phyloP scores from a whole-genome alignment of 805 yeast genomes.

The Wickerhamomyces tratensis region DNA sequence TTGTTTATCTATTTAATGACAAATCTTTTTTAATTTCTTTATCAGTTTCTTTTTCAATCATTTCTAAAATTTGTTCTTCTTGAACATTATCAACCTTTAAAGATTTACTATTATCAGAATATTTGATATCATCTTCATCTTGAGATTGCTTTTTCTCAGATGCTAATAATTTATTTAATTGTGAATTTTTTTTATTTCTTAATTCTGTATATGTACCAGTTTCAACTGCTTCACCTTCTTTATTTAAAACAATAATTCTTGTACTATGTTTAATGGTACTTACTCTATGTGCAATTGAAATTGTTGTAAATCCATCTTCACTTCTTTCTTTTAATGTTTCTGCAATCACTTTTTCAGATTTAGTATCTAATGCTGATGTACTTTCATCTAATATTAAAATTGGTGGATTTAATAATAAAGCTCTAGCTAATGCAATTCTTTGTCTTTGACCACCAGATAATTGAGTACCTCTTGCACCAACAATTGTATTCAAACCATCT shows the following conservation, averaged over 20 bases:
- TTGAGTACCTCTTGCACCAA: constrained; percentile 84
- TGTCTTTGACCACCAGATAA: constrained; percentile 95
- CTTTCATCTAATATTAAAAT: constrained; percentile 89
- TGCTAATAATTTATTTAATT: constrained; percentile 24
- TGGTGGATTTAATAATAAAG: constrained; percentile 68
- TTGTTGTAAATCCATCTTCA: constrained; percentile 54
- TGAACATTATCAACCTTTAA: background rate
- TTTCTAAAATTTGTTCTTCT: constrained; percentile 2
- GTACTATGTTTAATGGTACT: constrained; percentile 82
- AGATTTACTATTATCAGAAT: background rate
- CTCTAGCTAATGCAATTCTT: constrained; percentile 83
- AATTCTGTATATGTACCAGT: constrained; percentile 51
- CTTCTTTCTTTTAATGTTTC: constrained; percentile 52
- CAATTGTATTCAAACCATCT: constrained; percentile 67
- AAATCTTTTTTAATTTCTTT: constrained; percentile 6
- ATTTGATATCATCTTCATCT: constrained; percentile 11
- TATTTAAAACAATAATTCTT: constrained; percentile 68
- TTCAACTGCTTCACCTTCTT: constrained; percentile 67
- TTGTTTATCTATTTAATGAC: constrained; percentile 7
- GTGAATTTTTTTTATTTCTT: constrained; percentile 26
- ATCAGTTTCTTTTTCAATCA: constrained; percentile 3
- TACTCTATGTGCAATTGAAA: constrained; percentile 86
- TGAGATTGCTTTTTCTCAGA: constrained; percentile 4
- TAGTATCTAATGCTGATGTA: constrained; percentile 86
- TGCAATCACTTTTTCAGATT: constrained; percentile 79